Conservation (phyloP, 176 grass and related monocot species). For the Eragrostis nindensis region DNA sequence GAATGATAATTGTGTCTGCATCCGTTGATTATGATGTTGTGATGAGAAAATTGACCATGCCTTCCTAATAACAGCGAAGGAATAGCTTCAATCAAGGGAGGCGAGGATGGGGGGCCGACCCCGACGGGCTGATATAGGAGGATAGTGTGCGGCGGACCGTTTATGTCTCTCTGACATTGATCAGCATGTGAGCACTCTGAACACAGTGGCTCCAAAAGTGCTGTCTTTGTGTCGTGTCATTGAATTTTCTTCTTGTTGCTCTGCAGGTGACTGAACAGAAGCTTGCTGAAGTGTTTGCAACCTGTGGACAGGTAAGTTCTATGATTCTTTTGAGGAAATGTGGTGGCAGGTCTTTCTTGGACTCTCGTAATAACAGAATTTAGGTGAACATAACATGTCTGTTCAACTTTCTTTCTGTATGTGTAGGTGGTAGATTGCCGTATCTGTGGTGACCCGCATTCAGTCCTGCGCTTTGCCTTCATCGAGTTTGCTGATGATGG, state of each 20-base stretch:
- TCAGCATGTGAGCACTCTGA: conserved; percentile 66
- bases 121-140: conserved; percentile 57
- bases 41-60: conserved; percentile 24
- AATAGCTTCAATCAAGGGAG: conserved; percentile 65
- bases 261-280: conserved; percentile 95
- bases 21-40: conserved; percentile 33
- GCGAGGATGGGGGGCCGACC: conserved; percentile 50
- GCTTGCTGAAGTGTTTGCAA: conserved; percentile 91
- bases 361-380: background rate
- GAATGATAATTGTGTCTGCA: background rate
- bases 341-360: background rate
- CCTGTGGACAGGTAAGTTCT: conserved; percentile 80
- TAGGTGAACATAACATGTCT: background rate
- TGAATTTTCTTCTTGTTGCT: conserved; percentile 30
- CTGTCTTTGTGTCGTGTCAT: conserved; percentile 31
- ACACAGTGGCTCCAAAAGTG: background rate
- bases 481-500: conserved; percentile 94
- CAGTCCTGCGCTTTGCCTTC: conserved; percentile 90
- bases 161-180: conserved; percentile 91
- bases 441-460: conserved; percentile 91
- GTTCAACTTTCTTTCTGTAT: conserved; percentile 12
- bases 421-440: conserved; percentile 91
- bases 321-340: conserved; percentile 26
- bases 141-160: conserved; percentile 82
- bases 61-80: conserved; percentile 57